Evolutionary conservation across 192 early-diverging fungal genomes (phyloP).

Genomic region (Lobosporangium transversale): DNA sequence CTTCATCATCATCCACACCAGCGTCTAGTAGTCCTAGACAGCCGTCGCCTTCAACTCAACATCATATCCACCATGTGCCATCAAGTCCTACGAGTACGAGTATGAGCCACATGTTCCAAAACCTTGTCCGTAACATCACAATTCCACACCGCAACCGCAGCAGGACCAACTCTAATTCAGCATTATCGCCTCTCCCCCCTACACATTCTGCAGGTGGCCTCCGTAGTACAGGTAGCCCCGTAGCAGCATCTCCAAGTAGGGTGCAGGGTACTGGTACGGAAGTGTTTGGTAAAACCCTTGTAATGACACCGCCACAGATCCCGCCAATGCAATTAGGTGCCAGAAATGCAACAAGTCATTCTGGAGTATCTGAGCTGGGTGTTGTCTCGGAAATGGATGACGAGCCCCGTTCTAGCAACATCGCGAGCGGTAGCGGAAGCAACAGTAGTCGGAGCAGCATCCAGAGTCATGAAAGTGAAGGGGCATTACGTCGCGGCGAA

Average conservation of each 20-base stretch:
- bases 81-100: conserved; percentile 35
- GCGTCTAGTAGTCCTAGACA: background rate
- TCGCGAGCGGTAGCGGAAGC: conserved; percentile 1
- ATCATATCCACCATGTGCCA: conserved; percentile 4
- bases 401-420: too few species aligned
- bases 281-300: conserved; percentile 44
- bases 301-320: conserved; percentile 19
- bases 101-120: conserved; percentile 49
- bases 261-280: conserved; percentile 3
- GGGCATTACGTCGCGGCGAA: background rate
- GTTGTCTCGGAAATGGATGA: conserved; percentile 35
- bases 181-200: conserved; percentile 1
- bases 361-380: conserved; percentile 28
- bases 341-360: conserved; percentile 12
- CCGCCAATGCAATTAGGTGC: conserved; percentile 3
- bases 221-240: background rate
- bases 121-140: conserved; percentile 42
- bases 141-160: conserved; percentile 46
- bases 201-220: conserved; percentile 1
- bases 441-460: conserved; percentile 4
- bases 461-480: conserved; percentile 3
- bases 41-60: background rate
- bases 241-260: background rate
- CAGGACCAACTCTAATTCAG: conserved; percentile 48
- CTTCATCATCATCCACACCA: background rate